Base-by-base conservation (phyloP, 2,329 filamentous ascomycete species). In the Mollisiaceae sp. region DNA sequence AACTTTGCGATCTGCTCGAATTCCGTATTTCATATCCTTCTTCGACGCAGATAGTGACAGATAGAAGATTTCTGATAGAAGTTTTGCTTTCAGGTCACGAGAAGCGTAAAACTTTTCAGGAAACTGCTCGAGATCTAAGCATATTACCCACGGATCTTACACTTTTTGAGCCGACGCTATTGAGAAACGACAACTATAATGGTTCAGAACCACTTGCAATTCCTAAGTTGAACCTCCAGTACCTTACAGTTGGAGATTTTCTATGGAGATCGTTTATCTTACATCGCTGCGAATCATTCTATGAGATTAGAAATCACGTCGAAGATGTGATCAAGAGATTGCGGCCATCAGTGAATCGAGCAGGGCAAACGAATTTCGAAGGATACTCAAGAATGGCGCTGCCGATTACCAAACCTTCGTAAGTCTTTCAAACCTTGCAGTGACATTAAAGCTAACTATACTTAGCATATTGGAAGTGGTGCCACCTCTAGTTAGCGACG, bases 181-280 rank as follows among this genome's bases (percentile, higher is more conserved):
- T 94, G 63, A 87, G 93, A 65, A 94, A 94, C 64, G 94, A 97
- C 73, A 84, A 83, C 8, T 98, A 97, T 73, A 90, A 97, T 76
- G 94, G 94, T 32, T 93, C 92, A 27, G 87, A 87, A 57, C 94
- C 95, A 5, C 83, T 99, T 65, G 92, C 95, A 2, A 88, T 99
- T 52, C 95, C 95, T 2, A 99, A 99, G 77, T 80, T 98, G 55
- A 99, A 97, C 72, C 82, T 99, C 35, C 95, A 99, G 75, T 99
- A 99, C 78, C 83, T 99, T 15, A 97, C 94, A 2, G 88, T 97
- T 59, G 93, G 93, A 2, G 95, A 99, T 77, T 99, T 99, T 73
- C 80, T 99, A n/a, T 99, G 94, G 93, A 87, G 96, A 68, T 93
- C 94, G 0, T 90, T 98, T 73, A 85, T 96, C 15, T 82, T 99